These are phyloP conservation scores for Platanthera guangdongensis DNA, from an alignment of 106 monocot genomes.

Conservation along the genomic window DNA sequence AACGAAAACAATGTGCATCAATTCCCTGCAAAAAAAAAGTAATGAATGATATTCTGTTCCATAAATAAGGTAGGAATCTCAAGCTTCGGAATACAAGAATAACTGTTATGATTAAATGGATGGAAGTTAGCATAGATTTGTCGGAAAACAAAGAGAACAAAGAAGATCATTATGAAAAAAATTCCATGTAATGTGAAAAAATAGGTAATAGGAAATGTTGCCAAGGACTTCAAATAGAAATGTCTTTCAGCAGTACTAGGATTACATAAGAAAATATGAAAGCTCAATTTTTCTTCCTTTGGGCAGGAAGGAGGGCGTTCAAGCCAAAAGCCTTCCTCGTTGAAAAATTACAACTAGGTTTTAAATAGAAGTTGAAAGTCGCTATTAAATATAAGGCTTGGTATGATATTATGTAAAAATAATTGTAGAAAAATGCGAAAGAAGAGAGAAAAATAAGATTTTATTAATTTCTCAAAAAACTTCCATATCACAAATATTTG, in stretches of 20 bases:
- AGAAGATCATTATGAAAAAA: background rate
- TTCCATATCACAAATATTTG: too few relatives aligned
- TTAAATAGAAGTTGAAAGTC: too few relatives aligned
- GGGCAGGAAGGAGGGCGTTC: background rate
- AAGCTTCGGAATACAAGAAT: too few relatives aligned
- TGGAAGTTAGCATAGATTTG: background rate
- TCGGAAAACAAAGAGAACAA: background rate
- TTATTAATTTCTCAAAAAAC: too few relatives aligned
- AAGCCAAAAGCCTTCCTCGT: background rate
- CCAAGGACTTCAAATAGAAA: background rate
- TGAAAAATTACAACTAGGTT: background rate
- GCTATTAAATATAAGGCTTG: too few relatives aligned
- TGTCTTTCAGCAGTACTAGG: background rate
- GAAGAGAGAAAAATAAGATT: too few relatives aligned
- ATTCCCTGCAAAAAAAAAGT: conserved; percentile 52
- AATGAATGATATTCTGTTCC: background rate
- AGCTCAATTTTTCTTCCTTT: background rate
- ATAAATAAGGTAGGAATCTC: too few relatives aligned
- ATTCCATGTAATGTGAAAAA: background rate
- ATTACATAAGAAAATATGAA: background rate
- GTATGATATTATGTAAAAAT: too few relatives aligned
- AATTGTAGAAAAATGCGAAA: too few relatives aligned
- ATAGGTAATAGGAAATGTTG: background rate
- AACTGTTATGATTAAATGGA: background rate
- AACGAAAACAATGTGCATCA: conserved; percentile 94